Base-by-base conservation (phyloP, 2,329 filamentous ascomycete genomes). In the Botrytis galanthina region DNA sequence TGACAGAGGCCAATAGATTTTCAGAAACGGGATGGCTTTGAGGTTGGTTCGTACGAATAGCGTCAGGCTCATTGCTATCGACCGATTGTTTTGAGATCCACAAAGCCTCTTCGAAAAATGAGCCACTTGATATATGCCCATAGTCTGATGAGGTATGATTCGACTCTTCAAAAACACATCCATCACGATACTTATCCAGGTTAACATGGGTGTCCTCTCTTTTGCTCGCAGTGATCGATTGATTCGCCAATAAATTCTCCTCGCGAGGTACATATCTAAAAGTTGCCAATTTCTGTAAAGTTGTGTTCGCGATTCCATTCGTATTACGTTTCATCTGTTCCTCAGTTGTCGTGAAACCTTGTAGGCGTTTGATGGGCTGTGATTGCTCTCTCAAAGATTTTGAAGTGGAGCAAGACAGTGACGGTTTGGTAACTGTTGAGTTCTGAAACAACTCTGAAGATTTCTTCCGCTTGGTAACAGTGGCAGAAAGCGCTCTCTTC, bases 321-420 rank as follows among this genome's bases (percentile, higher is more conserved):
- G 62, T 48, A 16, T 67, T 71, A 6, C 59, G 48, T 48, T 71
- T 73, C 37, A 59, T 26, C 22, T 67, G 60, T 54, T 79, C 75
- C 74, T 80, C 76, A n/a, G 80, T 80, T 51, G 78, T 78, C 35
- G 75, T 78, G 70, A 76, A 80, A 39, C 76, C 76, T 67, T 74
- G 75, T 73, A 76, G 66, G 29, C 64, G 75, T 9, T 74, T 75
- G 37, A 77, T 66, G 44, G 75, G 37, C 20, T 67, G 67, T 18
- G 69, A 26, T 14, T 32, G 48, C 26, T 54, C 9, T 14, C 73
- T 51, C n/a, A 54, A 20, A 37, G 68, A 10, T n/a, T 75, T 76
- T 12, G 46, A 68, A 26, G 35, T 57, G 32, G 73, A 66, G 32
- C 48, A 57, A 44, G 44, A n/a, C 22, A 54, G 8, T 26, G 71